A percentile compares a stretch with the other conserved stretches of the same genome.
phyloP scores from a whole-genome alignment of 2,329 filamentous ascomycete genomes.

The Niveomyces coronatus region DNA sequence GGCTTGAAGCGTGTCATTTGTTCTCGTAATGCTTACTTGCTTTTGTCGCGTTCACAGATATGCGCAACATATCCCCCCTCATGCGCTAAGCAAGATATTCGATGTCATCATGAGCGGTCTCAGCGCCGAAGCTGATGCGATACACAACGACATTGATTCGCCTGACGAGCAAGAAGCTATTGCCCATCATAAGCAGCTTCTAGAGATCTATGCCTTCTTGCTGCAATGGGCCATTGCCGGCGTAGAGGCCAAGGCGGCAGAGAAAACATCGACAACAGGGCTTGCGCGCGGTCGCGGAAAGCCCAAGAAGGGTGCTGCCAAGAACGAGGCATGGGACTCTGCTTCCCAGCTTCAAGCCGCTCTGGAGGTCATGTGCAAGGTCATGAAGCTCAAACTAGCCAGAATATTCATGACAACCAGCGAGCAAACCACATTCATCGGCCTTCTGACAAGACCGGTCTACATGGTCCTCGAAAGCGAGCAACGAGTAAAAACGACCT shows the following conservation, averaged over 20 bases:
- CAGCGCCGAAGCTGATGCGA: constrained; percentile 73
- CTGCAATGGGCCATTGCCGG: constrained; percentile 91
- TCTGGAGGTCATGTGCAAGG: constrained; percentile 91
- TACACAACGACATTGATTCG: constrained; percentile 76
- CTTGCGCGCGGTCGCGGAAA: constrained; percentile 64
- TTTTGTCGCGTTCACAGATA: constrained; percentile 48
- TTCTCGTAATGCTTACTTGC: not conserved
- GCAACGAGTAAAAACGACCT: constrained; percentile 75
- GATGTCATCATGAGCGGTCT: constrained; percentile 81
- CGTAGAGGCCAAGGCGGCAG: constrained; percentile 87
- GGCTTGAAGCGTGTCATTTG: not conserved
- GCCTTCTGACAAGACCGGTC: constrained; percentile 81
- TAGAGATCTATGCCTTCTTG: constrained; percentile 91
- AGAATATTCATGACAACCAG: constrained; percentile 95
- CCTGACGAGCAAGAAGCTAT: constrained; percentile 80
- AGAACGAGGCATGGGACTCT: constrained; percentile 81
- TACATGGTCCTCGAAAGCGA: constrained; percentile 94
- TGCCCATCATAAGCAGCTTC: constrained; percentile 76
- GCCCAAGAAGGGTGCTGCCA: constrained; percentile 67
- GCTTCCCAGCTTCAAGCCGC: constrained; percentile 77
- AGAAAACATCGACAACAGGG: constrained; percentile 65
- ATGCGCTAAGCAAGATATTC: constrained; percentile 84
- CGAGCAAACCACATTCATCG: constrained; percentile 89
- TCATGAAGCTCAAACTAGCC: constrained; percentile 81
- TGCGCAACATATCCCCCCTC: constrained; percentile 65